Percentiles rank a stretch among this genome's conserved stretches.
Conservation (phyloP, 768 basidiomycete genomes). For the Tricholoma sp. region DNA sequence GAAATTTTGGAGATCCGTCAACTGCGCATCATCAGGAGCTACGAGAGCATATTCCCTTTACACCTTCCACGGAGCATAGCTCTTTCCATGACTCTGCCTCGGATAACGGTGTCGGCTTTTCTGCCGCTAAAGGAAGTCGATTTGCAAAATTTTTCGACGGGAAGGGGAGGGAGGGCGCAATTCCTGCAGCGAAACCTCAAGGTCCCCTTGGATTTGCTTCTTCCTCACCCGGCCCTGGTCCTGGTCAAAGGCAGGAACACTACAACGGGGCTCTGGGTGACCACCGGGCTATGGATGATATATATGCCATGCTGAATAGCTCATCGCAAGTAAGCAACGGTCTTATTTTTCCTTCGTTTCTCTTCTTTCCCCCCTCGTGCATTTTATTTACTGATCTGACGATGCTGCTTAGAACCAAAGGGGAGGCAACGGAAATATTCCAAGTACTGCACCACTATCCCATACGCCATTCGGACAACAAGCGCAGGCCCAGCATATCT, state of each 20-base stretch:
- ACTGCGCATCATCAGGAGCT: conserved; percentile 11
- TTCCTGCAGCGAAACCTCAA: conserved; percentile 31
- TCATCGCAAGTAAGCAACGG: conserved; percentile 58
- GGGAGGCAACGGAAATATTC: conserved; percentile 15
- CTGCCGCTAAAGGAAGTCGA: conserved; percentile 68
- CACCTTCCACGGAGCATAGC: conserved; percentile 12
- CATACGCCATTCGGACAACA: conserved; percentile 29
- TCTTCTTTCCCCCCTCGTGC: not conserved
- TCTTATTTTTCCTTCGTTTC: not conserved
- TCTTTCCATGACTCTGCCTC: conserved; percentile 11
- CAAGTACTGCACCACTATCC: conserved; percentile 18
- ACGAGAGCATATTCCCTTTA: conserved; percentile 14
- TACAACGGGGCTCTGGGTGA: conserved; percentile 33
- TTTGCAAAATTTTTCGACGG: conserved; percentile 86
- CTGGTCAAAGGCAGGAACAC: conserved; percentile 42
- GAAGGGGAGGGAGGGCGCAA: conserved; percentile 46
- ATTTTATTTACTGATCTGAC: not conserved
- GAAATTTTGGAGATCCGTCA: conserved; percentile 3
- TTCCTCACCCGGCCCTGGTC: conserved; percentile 36
- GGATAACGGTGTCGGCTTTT: conserved; percentile 39
- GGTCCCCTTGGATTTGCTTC: conserved; percentile 34
- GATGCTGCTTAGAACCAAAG: conserved; percentile 25
- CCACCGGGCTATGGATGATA: conserved; percentile 67
- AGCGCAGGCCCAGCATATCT: conserved; percentile 30
- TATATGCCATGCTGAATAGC: conserved; percentile 76